phyloP scores from a whole-genome alignment of 148 eudicot genomes.

The Dianthus caryophyllus region DNA sequence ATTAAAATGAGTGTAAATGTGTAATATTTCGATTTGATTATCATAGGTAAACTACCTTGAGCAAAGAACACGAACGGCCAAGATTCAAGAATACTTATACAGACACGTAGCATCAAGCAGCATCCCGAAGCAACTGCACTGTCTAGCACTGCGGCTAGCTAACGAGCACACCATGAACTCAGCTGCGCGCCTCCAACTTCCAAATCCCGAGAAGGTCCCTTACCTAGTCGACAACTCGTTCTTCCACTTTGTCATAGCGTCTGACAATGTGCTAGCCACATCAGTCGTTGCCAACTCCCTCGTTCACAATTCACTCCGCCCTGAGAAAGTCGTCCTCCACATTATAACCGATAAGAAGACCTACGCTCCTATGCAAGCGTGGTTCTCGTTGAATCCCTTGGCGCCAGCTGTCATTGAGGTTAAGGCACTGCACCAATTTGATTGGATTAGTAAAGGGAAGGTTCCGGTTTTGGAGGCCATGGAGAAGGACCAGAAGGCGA shows the following conservation, averaged over 20 bases:
- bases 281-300: constrained; percentile 81
- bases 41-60: constrained; percentile 62
- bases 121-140: constrained; percentile 84
- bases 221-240: constrained; percentile 74
- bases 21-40: neutral
- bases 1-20: too few relatives aligned
- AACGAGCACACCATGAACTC: constrained; percentile 79
- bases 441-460: constrained; percentile 90
- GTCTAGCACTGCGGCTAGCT: constrained; percentile 71
- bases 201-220: constrained; percentile 68
- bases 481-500: constrained; percentile 79
- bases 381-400: constrained; percentile 80
- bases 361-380: constrained; percentile 86
- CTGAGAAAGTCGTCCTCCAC: constrained; percentile 70
- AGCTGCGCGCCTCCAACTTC: constrained; percentile 83
- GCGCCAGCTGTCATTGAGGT: constrained; percentile 76
- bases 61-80: constrained; percentile 81
- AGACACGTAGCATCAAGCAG: constrained; percentile 96
- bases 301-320: constrained; percentile 56
- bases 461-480: constrained; percentile 91
- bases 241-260: constrained; percentile 74
- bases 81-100: constrained; percentile 84
- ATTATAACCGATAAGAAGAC: constrained; percentile 89
- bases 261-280: constrained; percentile 81
- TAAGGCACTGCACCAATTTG: constrained; percentile 86